Evolutionary conservation across 768 basidiomycete genomes (phyloP).

Genomic region (Pleurotus salmoneostramineus): DNA sequence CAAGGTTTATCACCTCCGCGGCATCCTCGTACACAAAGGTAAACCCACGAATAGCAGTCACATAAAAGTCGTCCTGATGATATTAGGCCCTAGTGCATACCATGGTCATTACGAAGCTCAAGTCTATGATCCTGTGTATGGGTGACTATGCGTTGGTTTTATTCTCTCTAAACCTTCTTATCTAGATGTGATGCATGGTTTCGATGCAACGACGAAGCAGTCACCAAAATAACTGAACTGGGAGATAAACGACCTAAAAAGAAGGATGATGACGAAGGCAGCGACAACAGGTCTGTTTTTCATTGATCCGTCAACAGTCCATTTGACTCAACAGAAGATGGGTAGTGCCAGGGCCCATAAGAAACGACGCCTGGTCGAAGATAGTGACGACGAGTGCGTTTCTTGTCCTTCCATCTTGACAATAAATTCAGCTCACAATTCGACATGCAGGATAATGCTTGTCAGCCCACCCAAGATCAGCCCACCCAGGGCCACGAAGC

Average conservation of each 20-base stretch:
- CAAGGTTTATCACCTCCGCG: slow-evolving; percentile 73
- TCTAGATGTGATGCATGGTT: slow-evolving; percentile 74
- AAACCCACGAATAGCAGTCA: neutral
- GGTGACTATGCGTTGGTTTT: too few species aligned
- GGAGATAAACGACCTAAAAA: slow-evolving; percentile 37
- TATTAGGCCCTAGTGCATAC: slow-evolving; percentile 64
- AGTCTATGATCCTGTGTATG: slow-evolving; percentile 66
- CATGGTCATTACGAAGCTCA: slow-evolving; percentile 89
- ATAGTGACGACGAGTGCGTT: slow-evolving; percentile 50
- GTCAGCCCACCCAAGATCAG: neutral
- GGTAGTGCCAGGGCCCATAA: slow-evolving; percentile 25
- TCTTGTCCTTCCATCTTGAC: neutral
- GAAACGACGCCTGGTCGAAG: slow-evolving; percentile 53
- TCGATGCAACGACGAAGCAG: slow-evolving; percentile 88
- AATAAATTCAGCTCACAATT: neutral
- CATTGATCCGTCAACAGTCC: too few species aligned
- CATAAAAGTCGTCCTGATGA: neutral
- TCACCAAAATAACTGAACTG: slow-evolving; percentile 57
- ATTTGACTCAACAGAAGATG: too few species aligned
- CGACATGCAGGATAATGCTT: neutral
- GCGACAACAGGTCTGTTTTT: slow-evolving; percentile 14
- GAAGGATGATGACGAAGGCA: slow-evolving; percentile 23
- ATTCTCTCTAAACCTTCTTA: neutral
- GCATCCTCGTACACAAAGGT: slow-evolving; percentile 87
- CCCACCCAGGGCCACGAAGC: neutral